phyloP scores from a whole-genome alignment of 31 red algal species.

The Odonthalia washingtoniensis region DNA sequence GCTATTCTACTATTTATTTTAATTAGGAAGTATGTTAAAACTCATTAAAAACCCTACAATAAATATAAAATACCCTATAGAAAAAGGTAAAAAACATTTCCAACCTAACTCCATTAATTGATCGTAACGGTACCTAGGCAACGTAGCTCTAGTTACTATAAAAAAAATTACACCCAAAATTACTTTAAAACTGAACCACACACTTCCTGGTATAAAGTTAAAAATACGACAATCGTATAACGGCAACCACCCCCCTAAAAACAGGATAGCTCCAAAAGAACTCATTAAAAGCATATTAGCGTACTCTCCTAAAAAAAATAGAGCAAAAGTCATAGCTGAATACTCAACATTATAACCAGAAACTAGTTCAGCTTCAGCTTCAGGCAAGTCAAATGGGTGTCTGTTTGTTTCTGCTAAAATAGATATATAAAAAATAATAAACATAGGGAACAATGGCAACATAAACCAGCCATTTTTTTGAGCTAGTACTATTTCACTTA shows the following conservation, averaged over 20 bases:
- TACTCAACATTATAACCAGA: constrained; percentile 26
- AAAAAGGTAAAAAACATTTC: constrained; percentile 44
- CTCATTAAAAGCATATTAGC: constrained; percentile 34
- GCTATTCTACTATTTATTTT: too few relatives aligned
- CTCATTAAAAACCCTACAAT: constrained; percentile 27
- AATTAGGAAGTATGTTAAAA: constrained; percentile 22
- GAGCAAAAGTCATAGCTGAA: constrained; percentile 26
- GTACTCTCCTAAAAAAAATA: constrained; percentile 44
- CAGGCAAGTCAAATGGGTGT: constrained; percentile 21
- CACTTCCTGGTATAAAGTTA: constrained; percentile 18
- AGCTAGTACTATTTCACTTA: constrained; percentile 1
- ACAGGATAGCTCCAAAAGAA: constrained; percentile 25
- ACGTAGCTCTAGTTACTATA: constrained; percentile 22
- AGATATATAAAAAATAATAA: constrained; percentile 35
- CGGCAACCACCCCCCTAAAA: constrained; percentile 34
- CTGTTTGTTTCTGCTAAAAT: constrained; percentile 26
- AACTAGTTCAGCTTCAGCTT: constrained; percentile 33
- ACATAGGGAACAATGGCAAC: constrained; percentile 14
- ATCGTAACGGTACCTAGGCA: constrained; percentile 14
- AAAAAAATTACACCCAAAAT: constrained; percentile 33
- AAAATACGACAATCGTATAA: background rate
- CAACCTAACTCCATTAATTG: constrained; percentile 31
- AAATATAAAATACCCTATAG: constrained; percentile 18
- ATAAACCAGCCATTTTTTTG: constrained; percentile 20
- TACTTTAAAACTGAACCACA: constrained; percentile 11